These are phyloP conservation scores for Gamarada debralockiae DNA, from an alignment of 495 filamentous ascomycete genomes.

Conservation along the genomic window DNA sequence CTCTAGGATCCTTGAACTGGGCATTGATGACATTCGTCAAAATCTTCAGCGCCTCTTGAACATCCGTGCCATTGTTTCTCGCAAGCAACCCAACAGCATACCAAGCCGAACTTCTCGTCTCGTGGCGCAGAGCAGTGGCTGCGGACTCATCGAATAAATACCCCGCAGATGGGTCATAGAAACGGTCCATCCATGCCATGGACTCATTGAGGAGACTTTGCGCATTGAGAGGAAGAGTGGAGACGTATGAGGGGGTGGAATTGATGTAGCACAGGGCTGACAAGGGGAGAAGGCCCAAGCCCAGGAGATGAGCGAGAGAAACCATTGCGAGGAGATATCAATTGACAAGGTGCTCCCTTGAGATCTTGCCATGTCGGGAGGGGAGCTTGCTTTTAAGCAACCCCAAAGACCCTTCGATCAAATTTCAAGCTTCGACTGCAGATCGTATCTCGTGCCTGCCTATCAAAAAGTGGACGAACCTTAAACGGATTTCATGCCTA, in stretches of 20 bases:
- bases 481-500: too few relatives aligned
- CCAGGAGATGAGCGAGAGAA: too few relatives aligned
- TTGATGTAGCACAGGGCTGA: too few relatives aligned
- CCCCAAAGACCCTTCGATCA: too few relatives aligned
- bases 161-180: constrained; percentile 8
- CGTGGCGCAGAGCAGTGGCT: constrained; percentile 18
- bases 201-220: constrained; percentile 23
- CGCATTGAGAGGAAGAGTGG: neutral
- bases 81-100: constrained; percentile 37
- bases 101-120: constrained; percentile 35
- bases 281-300: too few relatives aligned
- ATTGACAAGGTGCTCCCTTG: too few relatives aligned
- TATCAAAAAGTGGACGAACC: too few relatives aligned
- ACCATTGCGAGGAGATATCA: too few relatives aligned
- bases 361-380: too few relatives aligned
- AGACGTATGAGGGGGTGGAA: neutral
- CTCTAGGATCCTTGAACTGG: constrained; percentile 32
- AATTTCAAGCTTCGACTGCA: too few relatives aligned
- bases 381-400: too few relatives aligned
- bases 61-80: constrained; percentile 33
- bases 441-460: too few relatives aligned
- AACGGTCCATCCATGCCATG: constrained; percentile 19
- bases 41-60: constrained; percentile 33
- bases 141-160: constrained; percentile 2
- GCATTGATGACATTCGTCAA: constrained; percentile 35